Base-by-base conservation (phyloP, 225 moss, liverwort and hornwort genomes). In the Neckera pumila region DNA sequence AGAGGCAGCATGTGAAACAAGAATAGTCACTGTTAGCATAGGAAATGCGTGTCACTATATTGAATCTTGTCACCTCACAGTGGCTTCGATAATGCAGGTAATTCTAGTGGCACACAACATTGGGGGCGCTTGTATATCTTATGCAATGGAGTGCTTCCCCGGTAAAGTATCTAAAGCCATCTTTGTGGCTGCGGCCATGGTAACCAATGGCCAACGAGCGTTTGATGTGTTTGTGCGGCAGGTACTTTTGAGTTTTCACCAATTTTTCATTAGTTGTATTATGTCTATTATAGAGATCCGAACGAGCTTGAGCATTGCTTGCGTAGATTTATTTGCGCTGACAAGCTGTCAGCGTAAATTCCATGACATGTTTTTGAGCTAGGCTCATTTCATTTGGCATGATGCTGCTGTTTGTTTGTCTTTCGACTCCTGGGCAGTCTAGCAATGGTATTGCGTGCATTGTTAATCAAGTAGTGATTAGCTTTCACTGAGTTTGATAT, bases 201-300 rank as follows among this genome's bases (percentile, higher is more conserved):
- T 94, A n/a, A 51, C 80, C 54, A 91, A 86, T 89, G 94, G 91
- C 42, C 98, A 98, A 89, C 93, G 95, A 87, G 97, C 98, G 26
- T 96, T 96, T 84, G 98, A 98, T 82, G 95, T 98, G 62, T 98
- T 98, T 89, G 94, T 94, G 63, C 93, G 93, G 89, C 95, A 96
- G 97, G 98, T 98, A 89, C 40, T 75, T 83, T 38, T 71, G 45
- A 65, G 47, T 30, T 69, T 76, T 56, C 82, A 73, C 71, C 65
- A 14, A 28, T 40, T 88, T 53, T 59, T 60, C 27, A 65, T 66
- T 49, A 40, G 38, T 63, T 87, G 54, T 33, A 71, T 30, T 42
- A 45, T 73, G 22, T 76, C 76, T 49, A 51, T 69, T 30, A 40
- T 28, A 69, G 72, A 84, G 34, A 51, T 88, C 28, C 67, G 81